Percentiles rank a stretch among this genome's conserved stretches.
Conservation (phyloP, 1,139 yeast species). For the Suhomyces bolitotheri region DNA sequence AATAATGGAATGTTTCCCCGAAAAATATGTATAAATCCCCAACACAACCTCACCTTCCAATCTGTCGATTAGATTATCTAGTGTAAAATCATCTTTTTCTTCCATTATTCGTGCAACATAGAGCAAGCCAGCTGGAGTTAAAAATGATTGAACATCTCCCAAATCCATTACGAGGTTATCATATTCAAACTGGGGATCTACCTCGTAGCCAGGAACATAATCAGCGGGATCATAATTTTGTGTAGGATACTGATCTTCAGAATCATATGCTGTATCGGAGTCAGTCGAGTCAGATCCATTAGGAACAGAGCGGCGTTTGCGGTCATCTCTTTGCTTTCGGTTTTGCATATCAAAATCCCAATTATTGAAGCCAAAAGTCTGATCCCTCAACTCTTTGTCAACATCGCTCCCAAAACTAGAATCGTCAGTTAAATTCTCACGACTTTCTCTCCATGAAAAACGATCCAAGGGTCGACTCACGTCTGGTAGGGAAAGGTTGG, state of each 20-base stretch:
- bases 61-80: conserved; percentile 58
- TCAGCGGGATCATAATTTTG: conserved; percentile 42
- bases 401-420: neutral
- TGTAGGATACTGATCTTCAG: neutral
- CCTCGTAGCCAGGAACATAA: conserved; percentile 41
- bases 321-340: neutral
- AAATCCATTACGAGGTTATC: conserved; percentile 58
- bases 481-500: conserved; percentile 66
- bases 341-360: neutral
- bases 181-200: conserved; percentile 49
- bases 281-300: too few relatives aligned
- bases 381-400: neutral
- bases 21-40: conserved; percentile 38
- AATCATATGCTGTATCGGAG: neutral
- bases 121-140: conserved; percentile 39
- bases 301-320: neutral
- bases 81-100: conserved; percentile 36
- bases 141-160: conserved; percentile 40
- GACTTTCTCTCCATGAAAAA: neutral
- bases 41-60: conserved; percentile 63
- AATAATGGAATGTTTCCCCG: conserved; percentile 36
- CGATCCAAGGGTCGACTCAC: conserved; percentile 58
- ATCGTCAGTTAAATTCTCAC: neutral
- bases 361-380: neutral
- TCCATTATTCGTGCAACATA: conserved; percentile 32